phyloP scores from a whole-genome alignment of 495 filamentous ascomycete species.

The Apodospora peruviana region DNA sequence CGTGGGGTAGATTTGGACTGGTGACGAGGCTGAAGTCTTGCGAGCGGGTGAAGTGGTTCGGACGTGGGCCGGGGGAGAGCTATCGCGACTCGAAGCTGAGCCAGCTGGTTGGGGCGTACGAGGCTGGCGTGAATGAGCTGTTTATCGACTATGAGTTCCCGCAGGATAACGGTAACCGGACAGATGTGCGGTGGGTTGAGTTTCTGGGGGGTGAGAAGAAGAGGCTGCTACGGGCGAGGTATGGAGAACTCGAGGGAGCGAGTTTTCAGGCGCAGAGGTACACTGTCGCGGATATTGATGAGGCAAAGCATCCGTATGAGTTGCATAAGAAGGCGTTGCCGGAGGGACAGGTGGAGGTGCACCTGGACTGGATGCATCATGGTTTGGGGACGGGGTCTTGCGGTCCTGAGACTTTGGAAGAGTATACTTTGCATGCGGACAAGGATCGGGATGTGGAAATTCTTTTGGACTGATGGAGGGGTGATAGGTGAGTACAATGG shows the following conservation, averaged over 20 bases:
- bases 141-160: conserved; percentile 60
- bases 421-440: conserved; percentile 42
- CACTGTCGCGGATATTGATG: conserved; percentile 47
- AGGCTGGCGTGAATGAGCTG: conserved; percentile 35
- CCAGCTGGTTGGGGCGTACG: conserved; percentile 50
- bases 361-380: conserved; percentile 56
- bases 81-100: conserved; percentile 59
- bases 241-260: conserved; percentile 34
- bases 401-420: conserved; percentile 44
- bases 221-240: conserved; percentile 31
- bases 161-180: conserved; percentile 61
- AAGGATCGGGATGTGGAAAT: conserved; percentile 44
- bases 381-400: conserved; percentile 49
- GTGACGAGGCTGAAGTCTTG: conserved; percentile 40
- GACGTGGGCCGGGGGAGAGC: conserved; percentile 57
- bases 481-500: too few relatives aligned
- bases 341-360: conserved; percentile 39
- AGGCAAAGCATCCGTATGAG: conserved; percentile 55
- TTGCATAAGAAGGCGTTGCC: conserved; percentile 28
- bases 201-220: conserved; percentile 25
- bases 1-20: conserved; percentile 56
- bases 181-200: conserved; percentile 55
- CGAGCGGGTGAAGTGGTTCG: conserved; percentile 52
- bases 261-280: conserved; percentile 53
- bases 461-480: conserved; percentile 24